Base-by-base conservation (phyloP, 192 early-diverging fungal species). In the Coemansia sp. region DNA sequence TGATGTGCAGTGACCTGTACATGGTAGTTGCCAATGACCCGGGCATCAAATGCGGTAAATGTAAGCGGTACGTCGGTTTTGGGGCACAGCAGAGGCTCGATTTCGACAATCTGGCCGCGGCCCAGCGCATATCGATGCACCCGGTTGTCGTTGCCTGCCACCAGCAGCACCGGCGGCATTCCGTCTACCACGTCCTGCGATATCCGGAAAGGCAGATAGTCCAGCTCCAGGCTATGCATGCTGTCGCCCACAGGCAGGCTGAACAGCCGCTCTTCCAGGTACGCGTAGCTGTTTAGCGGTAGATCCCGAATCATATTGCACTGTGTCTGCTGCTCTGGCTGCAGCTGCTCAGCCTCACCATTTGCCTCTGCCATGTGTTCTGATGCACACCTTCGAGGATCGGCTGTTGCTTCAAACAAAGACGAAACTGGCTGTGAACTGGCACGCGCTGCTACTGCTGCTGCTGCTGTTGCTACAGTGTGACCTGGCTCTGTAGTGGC, bases 71-170 rank as follows among this genome's bases (percentile, higher is more conserved):
- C 38, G 10, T 62, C 59, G 39, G 73, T 69, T 52, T 60, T 61
- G 14, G 74, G 74, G 12, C 67, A 66, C 18, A 69, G 41, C 52
- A 77, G 42, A 7, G 74, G 63, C 59, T 69, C 63, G 5, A 77
- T 51, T 48, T 77, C 74, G 40, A 77, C 49, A 18, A 77, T 63
- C 7, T 62, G 51, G 31, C 64, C 60, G 44, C 67, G 30, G 8
- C 74, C 74, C 12, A 77, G 59, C 23, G 74, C 74, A 44, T 77
- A 77, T 23, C 74, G 58, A 18, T 77, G 74, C 41, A 77, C 59
- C 6, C 31, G 32, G 44, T 70, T 70, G 63, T 70, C 67, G 56
- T 77, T 77, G 40, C 74, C 74, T 3, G 67, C 67, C 0, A 77
- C 74, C 2, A 62, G 63, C 17, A 77, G 59, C 21, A 77, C 44